Conservation (phyloP, 768 basidiomycete genomes). For the Mrakia frigida region DNA sequence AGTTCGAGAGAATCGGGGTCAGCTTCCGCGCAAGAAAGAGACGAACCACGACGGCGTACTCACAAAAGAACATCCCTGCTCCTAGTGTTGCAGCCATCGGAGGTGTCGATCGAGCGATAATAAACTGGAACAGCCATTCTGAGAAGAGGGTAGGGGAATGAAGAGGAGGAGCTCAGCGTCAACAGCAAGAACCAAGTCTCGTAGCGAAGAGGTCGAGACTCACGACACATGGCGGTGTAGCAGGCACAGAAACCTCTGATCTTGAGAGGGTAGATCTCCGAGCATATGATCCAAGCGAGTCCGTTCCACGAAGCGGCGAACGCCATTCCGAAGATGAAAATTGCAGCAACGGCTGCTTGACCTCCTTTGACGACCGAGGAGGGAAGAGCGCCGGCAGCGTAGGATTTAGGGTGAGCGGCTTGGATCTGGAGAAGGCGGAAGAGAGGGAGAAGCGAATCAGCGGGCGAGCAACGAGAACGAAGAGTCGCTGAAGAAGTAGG, state of each 20-base stretch:
- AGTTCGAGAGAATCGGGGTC: not conserved
- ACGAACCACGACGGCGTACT: not conserved
- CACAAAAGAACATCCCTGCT: slow-evolving; percentile 20
- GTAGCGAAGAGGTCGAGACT: not conserved
- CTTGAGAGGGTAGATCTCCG: slow-evolving; percentile 36
- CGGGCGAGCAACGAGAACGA: not conserved
- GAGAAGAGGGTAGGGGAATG: not conserved
- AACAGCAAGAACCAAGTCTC: no score
- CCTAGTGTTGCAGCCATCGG: slow-evolving; percentile 32
- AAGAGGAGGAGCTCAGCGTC: not conserved
- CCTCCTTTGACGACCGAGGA: slow-evolving; percentile 7
- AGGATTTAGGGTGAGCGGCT: not conserved
- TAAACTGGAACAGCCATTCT: slow-evolving; percentile 37
- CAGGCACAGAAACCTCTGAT: slow-evolving; percentile 34
- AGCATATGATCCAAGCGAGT: slow-evolving; percentile 33
- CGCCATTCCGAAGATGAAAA: slow-evolving; percentile 26
- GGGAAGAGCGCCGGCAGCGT: not conserved
- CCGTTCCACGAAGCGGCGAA: slow-evolving; percentile 27
- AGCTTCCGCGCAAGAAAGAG: not conserved
- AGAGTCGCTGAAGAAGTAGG: not conserved
- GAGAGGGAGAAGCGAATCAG: no score
- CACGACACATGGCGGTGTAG: slow-evolving; percentile 26
- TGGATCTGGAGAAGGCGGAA: not conserved
- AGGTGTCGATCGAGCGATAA: slow-evolving; percentile 35
- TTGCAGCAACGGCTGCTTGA: slow-evolving; percentile 14